Evolutionary conservation across 2,329 filamentous ascomycete genomes (phyloP), one percentile per base, ranked within the genome.

Genomic region (Phialemoniopsis sp.): DNA sequence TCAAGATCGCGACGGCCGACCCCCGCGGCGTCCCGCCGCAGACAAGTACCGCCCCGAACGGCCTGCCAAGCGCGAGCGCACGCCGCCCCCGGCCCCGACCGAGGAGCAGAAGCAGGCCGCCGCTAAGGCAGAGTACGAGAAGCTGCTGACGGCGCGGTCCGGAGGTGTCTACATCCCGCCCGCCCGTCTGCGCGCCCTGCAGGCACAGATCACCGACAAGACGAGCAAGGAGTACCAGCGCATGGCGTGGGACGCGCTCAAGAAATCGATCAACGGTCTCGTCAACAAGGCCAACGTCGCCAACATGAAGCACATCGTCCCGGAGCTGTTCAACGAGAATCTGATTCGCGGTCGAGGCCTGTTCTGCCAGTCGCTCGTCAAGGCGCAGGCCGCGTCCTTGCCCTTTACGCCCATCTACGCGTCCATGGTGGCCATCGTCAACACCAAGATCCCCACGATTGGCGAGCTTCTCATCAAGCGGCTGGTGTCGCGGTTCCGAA

Each of bases 251-350:
- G 93, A 98, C 65, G 91, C 91, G 12, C 70, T 98, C 56, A 98
- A 98, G 71, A 98, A 98, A 72, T 93, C 87, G 36, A 95, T 98
- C 67, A 97, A 98, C 59, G 93, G 93, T 53, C 70, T 98, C 49
- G 95, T 98, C 75, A 98, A 98, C 76, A 98, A 98, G 72, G 87
- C 96, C 72, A 97, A 97, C 65, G 87, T 91, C 40, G 88, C 87
- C 28, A 98, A 98, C 63, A 97, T 98, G 75, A 97, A 98, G 66
- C 79, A 87, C 57, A 96, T 98, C 46, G 89, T 97, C 17, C 91
- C 91, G 2, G 93, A 98, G 66, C 73, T 98, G 34, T 98, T 98
- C 64, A 80, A 82, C 36, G 93, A 98, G 72, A 98, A 98, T 59
- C 66, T 98, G 52, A 75, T 98, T 31, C 84, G 93, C 42, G 93